Base-by-base conservation (phyloP, 345 rosid species). In the Kernera saxatilis region DNA sequence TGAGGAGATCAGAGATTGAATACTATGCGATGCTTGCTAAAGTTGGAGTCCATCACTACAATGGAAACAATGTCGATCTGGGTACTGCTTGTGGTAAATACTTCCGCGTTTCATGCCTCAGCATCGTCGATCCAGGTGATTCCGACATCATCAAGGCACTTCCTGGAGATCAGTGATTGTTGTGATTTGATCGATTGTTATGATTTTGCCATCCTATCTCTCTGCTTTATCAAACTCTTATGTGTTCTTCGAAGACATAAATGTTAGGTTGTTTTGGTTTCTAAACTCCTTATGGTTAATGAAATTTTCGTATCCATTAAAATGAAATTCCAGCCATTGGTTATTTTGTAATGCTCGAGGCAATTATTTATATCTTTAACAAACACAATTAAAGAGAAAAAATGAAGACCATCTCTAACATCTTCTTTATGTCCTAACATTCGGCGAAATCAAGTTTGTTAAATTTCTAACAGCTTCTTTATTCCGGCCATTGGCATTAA, bases 81-180 rank as follows among this genome's bases (percentile, higher is more conserved):
- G 96, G 96, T 7, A 89, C 96, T 44, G 87, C 96, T 22, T 89
- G 92, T 1, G 96, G 96, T 44, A 87, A 89, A 80, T 85, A 85
- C 75, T 89, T 78, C 81, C 84, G 92, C 6, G 96, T 87, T 3
- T 87, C 89, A 12, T 89, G 96, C 82, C 82, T 89, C 69, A 85
- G 96, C 80, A 78, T 87, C 33, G 69, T 86, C 0, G 90, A 87
- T 66, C 77, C 77, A 76, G 96, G 96, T 74, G 96, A 89, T 81
- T 89, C 96, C 8, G 92, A 87, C 56, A 87, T 89, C 78, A 89
- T 87, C 82, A 89, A 89, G 83, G 44, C 85, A 5, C 73, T 89
- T 26, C 86, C 96, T 1, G 81, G 83, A 5, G 69, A 75, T 8
- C 64, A 68, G 69, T 75, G 64, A 75, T 41, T 68, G 15, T 40